A percentile compares a stretch with the other conserved stretches of the same genome.
Evolutionary conservation across 768 basidiomycete species (phyloP).

Genomic region (Lactarius trivialis): DNA sequence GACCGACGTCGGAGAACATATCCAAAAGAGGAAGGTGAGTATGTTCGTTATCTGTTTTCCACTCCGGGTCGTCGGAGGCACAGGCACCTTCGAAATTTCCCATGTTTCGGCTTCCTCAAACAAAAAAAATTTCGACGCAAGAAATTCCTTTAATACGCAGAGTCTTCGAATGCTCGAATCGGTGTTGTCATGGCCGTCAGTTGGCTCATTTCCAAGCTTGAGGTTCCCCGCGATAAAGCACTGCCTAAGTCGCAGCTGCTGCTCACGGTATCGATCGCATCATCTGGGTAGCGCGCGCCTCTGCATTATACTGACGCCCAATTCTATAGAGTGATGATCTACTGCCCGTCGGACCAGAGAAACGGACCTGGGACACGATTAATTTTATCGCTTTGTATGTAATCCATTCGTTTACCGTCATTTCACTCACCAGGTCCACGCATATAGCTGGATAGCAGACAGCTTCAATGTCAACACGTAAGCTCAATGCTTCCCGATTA

Average conservation of each 20-base stretch:
- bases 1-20: not conserved
- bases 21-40: conserved; percentile 20
- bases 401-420: conserved; percentile 2
- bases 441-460: conserved; percentile 67
- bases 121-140: not conserved
- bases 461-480: conserved; percentile 75
- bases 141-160: not conserved
- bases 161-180: not conserved
- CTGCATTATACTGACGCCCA: not conserved
- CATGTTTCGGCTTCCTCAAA: not conserved
- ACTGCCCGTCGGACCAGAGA: conserved; percentile 54
- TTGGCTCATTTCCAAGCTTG: conserved; percentile 5
- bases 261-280: conserved; percentile 8
- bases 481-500: conserved; percentile 24
- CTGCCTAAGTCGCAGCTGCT: not conserved
- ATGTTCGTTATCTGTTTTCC: conserved; percentile 5
- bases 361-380: conserved; percentile 58
- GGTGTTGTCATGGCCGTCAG: conserved; percentile 7
- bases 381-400: conserved; percentile 64
- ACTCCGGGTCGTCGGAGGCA: not conserved
- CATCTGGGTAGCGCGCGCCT: not conserved
- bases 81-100: not conserved
- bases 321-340: conserved; percentile 60
- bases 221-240: conserved; percentile 6
- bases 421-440: conserved; percentile 11